A percentile compares a stretch with the other conserved stretches of the same genome.
Evolutionary conservation across 1,284 basidiomycete species (phyloP).

Genomic region (Gymnopus androsaceus): DNA sequence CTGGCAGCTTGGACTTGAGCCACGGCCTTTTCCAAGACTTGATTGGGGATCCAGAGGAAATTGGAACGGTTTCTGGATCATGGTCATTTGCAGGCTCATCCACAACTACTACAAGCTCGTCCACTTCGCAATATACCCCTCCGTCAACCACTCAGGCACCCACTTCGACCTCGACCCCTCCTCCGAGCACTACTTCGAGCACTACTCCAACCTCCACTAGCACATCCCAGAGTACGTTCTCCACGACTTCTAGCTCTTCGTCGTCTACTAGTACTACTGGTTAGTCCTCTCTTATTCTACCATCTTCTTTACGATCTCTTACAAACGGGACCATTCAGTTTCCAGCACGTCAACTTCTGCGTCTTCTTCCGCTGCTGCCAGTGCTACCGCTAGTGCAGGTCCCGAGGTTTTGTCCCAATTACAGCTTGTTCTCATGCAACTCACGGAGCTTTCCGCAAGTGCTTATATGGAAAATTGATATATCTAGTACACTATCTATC

Average conservation of each 20-base stretch:
- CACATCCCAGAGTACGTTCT: slow-evolving; percentile 4
- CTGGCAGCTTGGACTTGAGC: slow-evolving; percentile 57
- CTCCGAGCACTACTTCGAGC: slow-evolving; percentile 2
- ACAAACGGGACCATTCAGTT: too few relatives aligned
- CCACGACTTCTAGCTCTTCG: neutral
- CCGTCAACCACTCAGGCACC: neutral
- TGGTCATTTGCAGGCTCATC: slow-evolving; percentile 38
- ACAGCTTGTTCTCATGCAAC: slow-evolving; percentile 1
- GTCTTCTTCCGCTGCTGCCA: slow-evolving; percentile 1
- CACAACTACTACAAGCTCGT: slow-evolving; percentile 6
- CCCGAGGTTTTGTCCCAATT: neutral
- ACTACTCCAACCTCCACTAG: neutral
- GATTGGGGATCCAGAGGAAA: slow-evolving; percentile 18
- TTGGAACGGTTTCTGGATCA: slow-evolving; percentile 38
- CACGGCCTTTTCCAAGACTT: slow-evolving; percentile 47
- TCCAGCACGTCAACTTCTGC: neutral
- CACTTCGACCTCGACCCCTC: slow-evolving; percentile 4
- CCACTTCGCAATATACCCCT: slow-evolving; percentile 8
- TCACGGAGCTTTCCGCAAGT: neutral
- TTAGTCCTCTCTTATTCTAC: neutral
- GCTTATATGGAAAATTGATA: slow-evolving; percentile 1
- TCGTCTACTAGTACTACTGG: neutral
- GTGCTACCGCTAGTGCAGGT: neutral
- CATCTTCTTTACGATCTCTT: too few relatives aligned
- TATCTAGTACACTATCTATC: neutral